phyloP scores from a whole-genome alignment of 768 basidiomycete species.

The Tremella fuciformis region DNA sequence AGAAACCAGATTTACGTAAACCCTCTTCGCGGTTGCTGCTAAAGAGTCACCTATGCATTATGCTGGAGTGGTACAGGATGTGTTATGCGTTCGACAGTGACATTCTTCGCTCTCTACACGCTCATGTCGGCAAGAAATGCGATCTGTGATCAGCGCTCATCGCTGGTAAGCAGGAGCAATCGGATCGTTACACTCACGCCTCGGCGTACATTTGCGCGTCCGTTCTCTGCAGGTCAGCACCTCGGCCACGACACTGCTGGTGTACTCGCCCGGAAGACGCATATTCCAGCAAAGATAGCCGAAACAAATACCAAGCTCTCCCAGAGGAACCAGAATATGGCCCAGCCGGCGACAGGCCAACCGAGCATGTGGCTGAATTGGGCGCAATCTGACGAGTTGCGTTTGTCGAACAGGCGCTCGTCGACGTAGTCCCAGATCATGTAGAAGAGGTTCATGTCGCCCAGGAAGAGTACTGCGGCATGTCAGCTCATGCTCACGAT shows the following conservation, averaged over 20 bases:
- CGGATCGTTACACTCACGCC: neutral
- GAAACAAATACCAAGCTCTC: constrained; percentile 69
- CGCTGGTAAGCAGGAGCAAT: too few species aligned
- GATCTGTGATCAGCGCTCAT: neutral
- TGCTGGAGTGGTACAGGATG: too few species aligned
- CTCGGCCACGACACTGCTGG: neutral
- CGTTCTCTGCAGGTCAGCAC: neutral
- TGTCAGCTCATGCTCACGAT: constrained; percentile 57
- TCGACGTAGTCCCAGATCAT: constrained; percentile 94
- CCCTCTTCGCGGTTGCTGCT: too few species aligned
- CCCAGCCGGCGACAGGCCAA: constrained; percentile 65
- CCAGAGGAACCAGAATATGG: constrained; percentile 77
- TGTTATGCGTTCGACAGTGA: too few species aligned
- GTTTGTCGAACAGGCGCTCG: constrained; percentile 90
- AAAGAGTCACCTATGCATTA: too few species aligned
- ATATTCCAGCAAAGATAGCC: constrained; percentile 76
- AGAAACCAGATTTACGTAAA: too few species aligned
- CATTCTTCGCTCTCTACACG: too few species aligned
- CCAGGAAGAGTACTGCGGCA: constrained; percentile 40
- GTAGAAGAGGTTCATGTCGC: constrained; percentile 59
- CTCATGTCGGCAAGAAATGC: constrained; percentile 3
- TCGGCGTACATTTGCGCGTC: constrained; percentile 5
- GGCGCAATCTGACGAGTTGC: constrained; percentile 87
- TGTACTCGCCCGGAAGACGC: constrained; percentile 68
- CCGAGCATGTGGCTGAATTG: constrained; percentile 73